These are phyloP conservation scores for Pythium pyrilobum DNA, from an alignment of 352 stramenopile genomes.

Conservation along the genomic window DNA sequence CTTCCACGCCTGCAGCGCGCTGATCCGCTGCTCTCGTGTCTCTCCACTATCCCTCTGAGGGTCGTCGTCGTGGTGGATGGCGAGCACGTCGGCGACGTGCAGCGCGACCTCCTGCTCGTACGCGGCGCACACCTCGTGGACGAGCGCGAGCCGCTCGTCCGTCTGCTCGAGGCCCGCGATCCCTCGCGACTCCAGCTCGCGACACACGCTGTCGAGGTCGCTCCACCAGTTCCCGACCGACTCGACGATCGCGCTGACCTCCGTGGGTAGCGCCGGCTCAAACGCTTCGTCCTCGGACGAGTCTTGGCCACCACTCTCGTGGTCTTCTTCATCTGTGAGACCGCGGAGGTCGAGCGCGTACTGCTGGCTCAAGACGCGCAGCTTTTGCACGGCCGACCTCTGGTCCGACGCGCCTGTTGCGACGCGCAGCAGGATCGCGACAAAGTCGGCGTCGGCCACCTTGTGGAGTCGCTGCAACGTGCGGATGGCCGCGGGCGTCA, in stretches of 20 bases:
- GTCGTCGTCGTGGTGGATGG: slow-evolving; percentile 29
- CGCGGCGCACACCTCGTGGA: slow-evolving; percentile 39
- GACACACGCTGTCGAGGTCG: slow-evolving; percentile 45
- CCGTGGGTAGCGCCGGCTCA: slow-evolving; percentile 1
- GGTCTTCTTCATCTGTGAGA: neutral
- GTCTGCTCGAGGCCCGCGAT: neutral
- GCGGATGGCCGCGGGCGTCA: slow-evolving; percentile 45
- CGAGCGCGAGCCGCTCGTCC: slow-evolving; percentile 33
- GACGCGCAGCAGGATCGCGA: slow-evolving; percentile 57
- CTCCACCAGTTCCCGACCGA: slow-evolving; percentile 65
- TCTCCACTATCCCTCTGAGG: slow-evolving; percentile 3
- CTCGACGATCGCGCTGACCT: slow-evolving; percentile 33
- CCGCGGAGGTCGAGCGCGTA: slow-evolving; percentile 8
- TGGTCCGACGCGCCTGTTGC: slow-evolving; percentile 40
- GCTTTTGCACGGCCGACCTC: slow-evolving; percentile 42
- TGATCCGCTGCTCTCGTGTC: slow-evolving; percentile 22
- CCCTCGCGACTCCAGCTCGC: slow-evolving; percentile 19
- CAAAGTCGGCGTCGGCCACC: slow-evolving; percentile 30
- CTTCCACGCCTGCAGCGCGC: slow-evolving; percentile 54
- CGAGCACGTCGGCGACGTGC: slow-evolving; percentile 28
- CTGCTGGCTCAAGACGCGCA: slow-evolving; percentile 15
- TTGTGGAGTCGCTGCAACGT: slow-evolving; percentile 33
- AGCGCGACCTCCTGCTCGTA: slow-evolving; percentile 24
- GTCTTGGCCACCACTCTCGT: too few species aligned
- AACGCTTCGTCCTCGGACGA: slow-evolving; percentile 3